Conservation (phyloP, 2,329 filamentous ascomycete genomes). For the Colletotrichum melonis region DNA sequence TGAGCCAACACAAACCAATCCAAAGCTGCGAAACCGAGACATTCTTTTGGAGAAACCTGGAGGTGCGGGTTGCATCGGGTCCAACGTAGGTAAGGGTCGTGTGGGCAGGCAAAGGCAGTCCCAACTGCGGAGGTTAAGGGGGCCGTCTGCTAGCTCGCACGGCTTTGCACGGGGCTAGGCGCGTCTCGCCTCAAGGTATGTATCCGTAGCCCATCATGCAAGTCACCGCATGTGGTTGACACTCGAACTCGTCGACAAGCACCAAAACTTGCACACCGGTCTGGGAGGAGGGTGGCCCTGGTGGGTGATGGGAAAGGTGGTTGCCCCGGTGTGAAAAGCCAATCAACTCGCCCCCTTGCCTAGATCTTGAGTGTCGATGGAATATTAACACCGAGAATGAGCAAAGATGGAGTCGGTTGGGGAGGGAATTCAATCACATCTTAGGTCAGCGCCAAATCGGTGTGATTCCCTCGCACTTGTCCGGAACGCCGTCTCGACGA, state of each 20-base stretch:
- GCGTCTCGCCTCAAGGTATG: too few species aligned
- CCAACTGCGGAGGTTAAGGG: slow-evolving; percentile 3
- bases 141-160: too few species aligned
- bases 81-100: neutral
- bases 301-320: neutral
- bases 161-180: too few species aligned
- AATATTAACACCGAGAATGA: neutral
- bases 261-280: slow-evolving; percentile 10
- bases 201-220: too few species aligned
- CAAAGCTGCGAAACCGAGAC: neutral
- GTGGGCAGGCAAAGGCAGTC: neutral
- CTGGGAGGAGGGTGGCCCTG: neutral
- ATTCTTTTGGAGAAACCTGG: neutral
- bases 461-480: slow-evolving; percentile 28
- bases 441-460: slow-evolving; percentile 28
- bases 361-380: neutral
- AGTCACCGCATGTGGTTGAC: too few species aligned
- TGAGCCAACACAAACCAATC: slow-evolving; percentile 4
- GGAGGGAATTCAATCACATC: neutral
- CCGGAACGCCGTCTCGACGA: neutral
- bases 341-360: slow-evolving; percentile 1
- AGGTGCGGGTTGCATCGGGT: slow-evolving; percentile 32
- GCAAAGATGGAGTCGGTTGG: neutral
- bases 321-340: slow-evolving; percentile 22
- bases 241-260: too few species aligned